Evolutionary conservation across 2,329 filamentous ascomycete genomes (phyloP).

Genomic region (Pestalotiopsis sp.): DNA sequence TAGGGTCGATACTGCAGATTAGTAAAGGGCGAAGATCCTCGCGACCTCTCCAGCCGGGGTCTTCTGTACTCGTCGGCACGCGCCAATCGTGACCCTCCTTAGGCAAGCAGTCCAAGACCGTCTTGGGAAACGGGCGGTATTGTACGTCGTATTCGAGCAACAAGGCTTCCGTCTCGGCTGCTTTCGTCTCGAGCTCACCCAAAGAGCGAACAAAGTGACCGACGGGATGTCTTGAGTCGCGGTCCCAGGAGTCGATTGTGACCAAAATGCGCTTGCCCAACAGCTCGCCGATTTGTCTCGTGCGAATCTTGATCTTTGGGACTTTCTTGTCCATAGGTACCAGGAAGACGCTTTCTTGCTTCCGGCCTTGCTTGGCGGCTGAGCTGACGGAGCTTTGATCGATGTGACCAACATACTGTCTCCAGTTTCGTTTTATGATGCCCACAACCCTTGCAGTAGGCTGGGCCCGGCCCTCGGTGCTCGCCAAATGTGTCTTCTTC

Average conservation of each 20-base stretch:
- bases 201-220: slow-evolving; percentile 93
- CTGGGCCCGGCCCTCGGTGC: slow-evolving; percentile 75
- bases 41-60: slow-evolving; percentile 85
- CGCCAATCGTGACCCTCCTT: slow-evolving; percentile 91
- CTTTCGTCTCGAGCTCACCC: slow-evolving; percentile 92
- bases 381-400: slow-evolving; percentile 82
- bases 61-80: slow-evolving; percentile 76
- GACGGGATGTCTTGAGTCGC: slow-evolving; percentile 87
- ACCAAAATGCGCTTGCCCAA: slow-evolving; percentile 90
- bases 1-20: slow-evolving; percentile 96
- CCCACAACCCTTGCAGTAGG: slow-evolving; percentile 93
- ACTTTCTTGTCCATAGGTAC: slow-evolving; percentile 98
- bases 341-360: slow-evolving; percentile 91
- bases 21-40: slow-evolving; percentile 82
- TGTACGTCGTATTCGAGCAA: slow-evolving; percentile 96
- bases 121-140: slow-evolving; percentile 95
- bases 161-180: slow-evolving; percentile 94
- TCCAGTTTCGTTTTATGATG: slow-evolving; percentile 93
- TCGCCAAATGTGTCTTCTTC: slow-evolving; percentile 78
- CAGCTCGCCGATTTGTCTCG: slow-evolving; percentile 84
- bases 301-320: slow-evolving; percentile 92
- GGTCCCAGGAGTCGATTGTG: slow-evolving; percentile 93
- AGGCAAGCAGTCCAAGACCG: slow-evolving; percentile 90
- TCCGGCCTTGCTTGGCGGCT: slow-evolving; percentile 73
- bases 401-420: slow-evolving; percentile 95